phyloP scores from a whole-genome alignment of 805 yeast genomes.

The Tetrapisispora fleetii region DNA sequence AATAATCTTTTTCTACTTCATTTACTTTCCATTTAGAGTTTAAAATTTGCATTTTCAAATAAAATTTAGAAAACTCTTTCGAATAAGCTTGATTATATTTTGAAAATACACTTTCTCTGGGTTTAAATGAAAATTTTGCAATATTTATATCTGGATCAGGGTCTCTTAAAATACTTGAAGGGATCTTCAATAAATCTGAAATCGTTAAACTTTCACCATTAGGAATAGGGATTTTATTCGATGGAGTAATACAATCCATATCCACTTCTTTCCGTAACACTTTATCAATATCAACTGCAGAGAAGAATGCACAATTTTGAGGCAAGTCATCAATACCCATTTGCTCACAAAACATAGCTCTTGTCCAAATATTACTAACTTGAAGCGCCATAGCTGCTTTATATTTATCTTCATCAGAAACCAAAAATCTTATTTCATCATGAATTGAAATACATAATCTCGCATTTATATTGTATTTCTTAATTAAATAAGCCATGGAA shows the following conservation, averaged over 20 bases:
- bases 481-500: conserved; percentile 75
- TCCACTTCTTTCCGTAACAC: conserved; percentile 89
- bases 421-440: conserved; percentile 83
- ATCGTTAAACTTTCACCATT: conserved; percentile 76
- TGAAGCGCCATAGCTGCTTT: conserved; percentile 77
- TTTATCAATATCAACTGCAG: conserved; percentile 84
- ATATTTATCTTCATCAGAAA: conserved; percentile 62
- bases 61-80: conserved; percentile 19
- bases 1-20: conserved; percentile 18
- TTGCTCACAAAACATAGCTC: conserved; percentile 91
- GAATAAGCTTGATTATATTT: conserved; percentile 22
- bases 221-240: conserved; percentile 58
- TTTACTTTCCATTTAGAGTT: conserved; percentile 17
- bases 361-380: conserved; percentile 86
- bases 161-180: conserved; percentile 18
- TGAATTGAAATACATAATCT: conserved; percentile 83
- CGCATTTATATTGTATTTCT: conserved; percentile 58
- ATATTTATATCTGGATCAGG: conserved; percentile 14
- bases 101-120: conserved; percentile 26
- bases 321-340: conserved; percentile 85
- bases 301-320: conserved; percentile 90
- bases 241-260: conserved; percentile 84
- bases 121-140: conserved; percentile 12
- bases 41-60: conserved; percentile 25
- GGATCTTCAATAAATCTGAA: conserved; percentile 35